Percentiles rank a stretch among this genome's conserved stretches.
Evolutionary conservation across 441 rosid genomes (phyloP).

Genomic region (Croton laevigatus): DNA sequence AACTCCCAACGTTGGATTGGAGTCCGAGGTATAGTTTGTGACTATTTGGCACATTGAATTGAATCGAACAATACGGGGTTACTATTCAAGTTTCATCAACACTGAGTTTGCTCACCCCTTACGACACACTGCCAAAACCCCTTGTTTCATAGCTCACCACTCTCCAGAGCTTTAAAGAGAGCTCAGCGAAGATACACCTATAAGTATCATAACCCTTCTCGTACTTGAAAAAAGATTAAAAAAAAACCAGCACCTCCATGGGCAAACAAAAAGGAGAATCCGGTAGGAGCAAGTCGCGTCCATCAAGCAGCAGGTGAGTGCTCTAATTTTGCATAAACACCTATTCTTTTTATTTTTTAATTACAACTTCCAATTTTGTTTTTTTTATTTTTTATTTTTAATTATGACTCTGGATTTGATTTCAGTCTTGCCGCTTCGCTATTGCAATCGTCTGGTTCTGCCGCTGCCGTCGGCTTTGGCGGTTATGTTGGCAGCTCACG

Average conservation of each 20-base stretch:
- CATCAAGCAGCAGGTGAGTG: conserved; percentile 99
- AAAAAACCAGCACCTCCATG: conserved; percentile 32
- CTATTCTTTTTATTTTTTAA: background rate
- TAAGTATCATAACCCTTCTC: too few species aligned
- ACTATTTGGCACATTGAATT: too few species aligned
- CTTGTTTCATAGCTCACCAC: too few species aligned
- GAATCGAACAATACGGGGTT: too few species aligned
- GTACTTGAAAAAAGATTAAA: too few species aligned
- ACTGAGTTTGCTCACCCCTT: too few species aligned
- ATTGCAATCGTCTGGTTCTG: conserved; percentile 62
- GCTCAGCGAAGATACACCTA: too few species aligned
- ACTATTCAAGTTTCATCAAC: too few species aligned
- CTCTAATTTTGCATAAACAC: background rate
- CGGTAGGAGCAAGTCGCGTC: conserved; percentile 79
- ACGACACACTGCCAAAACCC: too few species aligned
- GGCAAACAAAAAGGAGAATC: conserved; percentile 87
- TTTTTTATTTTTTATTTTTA: background rate
- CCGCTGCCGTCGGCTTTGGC: conserved; percentile 82
- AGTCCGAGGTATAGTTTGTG: too few species aligned
- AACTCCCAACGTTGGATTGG: too few species aligned
- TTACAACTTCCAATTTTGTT: background rate
- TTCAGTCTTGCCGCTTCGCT: conserved; percentile 83
- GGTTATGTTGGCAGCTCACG: conserved; percentile 90
- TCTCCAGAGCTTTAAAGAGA: too few species aligned
- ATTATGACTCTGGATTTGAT: conserved; percentile 13